Conservation (phyloP, 2,329 filamentous ascomycete genomes). For the Arthrobotrys sphaeroides region DNA sequence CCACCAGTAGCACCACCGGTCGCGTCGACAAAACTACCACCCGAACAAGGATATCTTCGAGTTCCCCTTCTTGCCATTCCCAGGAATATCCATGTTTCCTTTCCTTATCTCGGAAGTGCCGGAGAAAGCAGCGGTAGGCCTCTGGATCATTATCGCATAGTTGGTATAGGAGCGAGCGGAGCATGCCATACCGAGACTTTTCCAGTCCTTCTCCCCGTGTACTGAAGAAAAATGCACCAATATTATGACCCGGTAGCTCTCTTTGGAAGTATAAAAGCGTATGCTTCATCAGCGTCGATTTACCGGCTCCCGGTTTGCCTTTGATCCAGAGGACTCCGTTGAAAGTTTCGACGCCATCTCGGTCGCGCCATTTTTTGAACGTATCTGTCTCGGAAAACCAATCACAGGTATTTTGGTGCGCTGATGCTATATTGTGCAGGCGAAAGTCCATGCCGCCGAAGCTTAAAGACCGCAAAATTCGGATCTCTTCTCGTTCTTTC, state of each 20-base stretch:
- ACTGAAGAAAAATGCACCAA: constrained; percentile 56
- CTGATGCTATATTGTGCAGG: constrained; percentile 39
- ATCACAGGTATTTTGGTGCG: constrained; percentile 54
- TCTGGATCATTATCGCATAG: constrained; percentile 36
- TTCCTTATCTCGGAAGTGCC: constrained; percentile 34
- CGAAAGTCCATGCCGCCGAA: constrained; percentile 54
- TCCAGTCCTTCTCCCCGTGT: constrained; percentile 54
- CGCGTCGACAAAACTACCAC: too few relatives aligned
- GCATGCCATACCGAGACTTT: constrained; percentile 55
- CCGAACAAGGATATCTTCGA: too few relatives aligned
- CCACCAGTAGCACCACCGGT: too few relatives aligned
- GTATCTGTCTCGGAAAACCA: constrained; percentile 55
- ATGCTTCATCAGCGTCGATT: constrained; percentile 58
- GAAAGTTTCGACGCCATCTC: constrained; percentile 20
- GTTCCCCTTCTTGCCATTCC: constrained; percentile 17
- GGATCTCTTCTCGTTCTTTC: background rate
- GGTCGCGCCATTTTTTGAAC: constrained; percentile 55
- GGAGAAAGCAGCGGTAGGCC: constrained; percentile 11
- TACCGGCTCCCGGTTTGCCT: constrained; percentile 58
- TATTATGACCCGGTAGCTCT: constrained; percentile 19
- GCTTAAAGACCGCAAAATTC: constrained; percentile 37
- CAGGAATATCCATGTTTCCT: constrained; percentile 25
- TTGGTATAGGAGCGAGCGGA: constrained; percentile 55
- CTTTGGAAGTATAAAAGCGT: constrained; percentile 25
- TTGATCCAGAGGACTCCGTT: constrained; percentile 59